A percentile compares a stretch with the other conserved stretches of the same genome.
Evolutionary conservation across 108 stramenopile species (phyloP).

Genomic region (Nannochloropsis oceanica): DNA sequence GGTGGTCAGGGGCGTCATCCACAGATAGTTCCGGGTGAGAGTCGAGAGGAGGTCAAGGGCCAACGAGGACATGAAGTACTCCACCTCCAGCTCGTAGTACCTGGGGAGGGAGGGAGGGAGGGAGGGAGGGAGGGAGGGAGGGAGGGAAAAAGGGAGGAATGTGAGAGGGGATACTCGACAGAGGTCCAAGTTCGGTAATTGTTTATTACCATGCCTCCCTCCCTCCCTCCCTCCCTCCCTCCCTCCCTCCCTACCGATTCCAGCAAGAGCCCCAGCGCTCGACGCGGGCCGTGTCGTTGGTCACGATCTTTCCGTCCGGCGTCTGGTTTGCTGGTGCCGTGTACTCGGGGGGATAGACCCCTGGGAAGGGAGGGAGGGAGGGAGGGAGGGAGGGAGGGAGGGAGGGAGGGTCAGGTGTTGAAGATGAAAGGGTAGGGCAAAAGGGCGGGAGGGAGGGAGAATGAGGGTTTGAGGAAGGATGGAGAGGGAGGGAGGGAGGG

Average conservation of each 20-base stretch:
- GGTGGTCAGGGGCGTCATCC: constrained; percentile 55
- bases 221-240: background rate
- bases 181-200: background rate
- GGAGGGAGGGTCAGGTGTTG: too few species aligned
- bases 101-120: background rate
- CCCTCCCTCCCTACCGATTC: constrained; percentile 38
- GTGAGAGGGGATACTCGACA: background rate
- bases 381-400: too few species aligned
- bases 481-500: too few species aligned
- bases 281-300: constrained; percentile 42
- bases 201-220: background rate
- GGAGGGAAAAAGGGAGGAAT: background rate
- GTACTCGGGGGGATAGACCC: constrained; percentile 86
- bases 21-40: constrained; percentile 66
- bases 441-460: too few species aligned
- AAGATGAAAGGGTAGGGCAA: too few species aligned
- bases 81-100: constrained; percentile 72
- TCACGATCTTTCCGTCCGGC: constrained; percentile 68
- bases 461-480: too few species aligned
- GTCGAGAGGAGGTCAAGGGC: constrained; percentile 44
- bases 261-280: constrained; percentile 78
- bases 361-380: too few species aligned
- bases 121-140: background rate
- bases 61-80: constrained; percentile 59
- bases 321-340: constrained; percentile 52